phyloP scores from a whole-genome alignment of 306 rosid genomes.

The Rosa rugosa region DNA sequence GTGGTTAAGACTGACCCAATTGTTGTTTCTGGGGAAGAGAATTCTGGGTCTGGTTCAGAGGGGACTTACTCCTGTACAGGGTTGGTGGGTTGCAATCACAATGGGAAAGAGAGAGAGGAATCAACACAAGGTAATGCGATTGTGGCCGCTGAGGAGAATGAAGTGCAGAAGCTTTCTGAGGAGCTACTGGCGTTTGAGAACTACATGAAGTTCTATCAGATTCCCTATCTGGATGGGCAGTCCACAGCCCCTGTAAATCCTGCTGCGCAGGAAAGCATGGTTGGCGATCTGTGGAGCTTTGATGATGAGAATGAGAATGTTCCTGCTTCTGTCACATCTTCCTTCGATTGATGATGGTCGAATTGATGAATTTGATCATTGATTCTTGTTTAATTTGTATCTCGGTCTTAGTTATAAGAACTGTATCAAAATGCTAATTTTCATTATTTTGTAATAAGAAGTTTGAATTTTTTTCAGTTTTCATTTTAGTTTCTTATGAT shows the following conservation, averaged over 20 bases:
- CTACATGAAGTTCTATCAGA: conserved; percentile 79
- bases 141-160: conserved; percentile 35
- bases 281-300: conserved; percentile 83
- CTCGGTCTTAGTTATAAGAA: neutral
- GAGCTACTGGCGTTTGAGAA: conserved; percentile 83
- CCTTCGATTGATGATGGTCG: neutral
- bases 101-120: conserved; percentile 25
- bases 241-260: conserved; percentile 42
- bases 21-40: conserved; percentile 37
- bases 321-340: conserved; percentile 3
- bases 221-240: conserved; percentile 78
- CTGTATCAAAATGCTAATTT: neutral
- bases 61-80: conserved; percentile 31
- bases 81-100: conserved; percentile 21
- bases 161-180: conserved; percentile 68
- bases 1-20: conserved; percentile 16
- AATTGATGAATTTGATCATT: conserved; percentile 10
- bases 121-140: conserved; percentile 16
- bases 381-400: neutral
- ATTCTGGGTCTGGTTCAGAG: conserved; percentile 41
- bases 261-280: conserved; percentile 49
- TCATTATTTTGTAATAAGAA: neutral
- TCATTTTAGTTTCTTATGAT: neutral
- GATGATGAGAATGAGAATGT: conserved; percentile 30
- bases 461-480: neutral